phyloP scores from a whole-genome alignment of 139 green algal genomes.

The Spirogloea muscicola region DNA sequence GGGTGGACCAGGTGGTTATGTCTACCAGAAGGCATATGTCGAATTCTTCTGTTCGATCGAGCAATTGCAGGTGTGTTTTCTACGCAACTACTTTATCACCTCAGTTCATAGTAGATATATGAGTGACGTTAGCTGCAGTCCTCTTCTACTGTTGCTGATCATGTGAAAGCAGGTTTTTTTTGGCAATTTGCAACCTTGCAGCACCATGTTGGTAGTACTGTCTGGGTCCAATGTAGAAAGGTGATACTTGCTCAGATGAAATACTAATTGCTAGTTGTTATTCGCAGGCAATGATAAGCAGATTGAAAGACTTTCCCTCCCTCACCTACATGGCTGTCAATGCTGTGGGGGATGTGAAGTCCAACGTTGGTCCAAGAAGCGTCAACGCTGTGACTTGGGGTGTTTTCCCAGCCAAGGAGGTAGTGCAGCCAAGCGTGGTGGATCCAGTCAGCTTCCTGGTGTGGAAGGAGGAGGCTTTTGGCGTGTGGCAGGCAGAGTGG shows the following conservation, averaged over 20 bases:
- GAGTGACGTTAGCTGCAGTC: too few relatives aligned
- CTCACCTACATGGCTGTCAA: slow-evolving; percentile 74
- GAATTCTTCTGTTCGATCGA: slow-evolving; percentile 76
- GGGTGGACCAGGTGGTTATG: slow-evolving; percentile 65
- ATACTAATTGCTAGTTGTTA: too few relatives aligned
- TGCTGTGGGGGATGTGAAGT: slow-evolving; percentile 53
- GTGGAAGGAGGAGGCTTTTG: slow-evolving; percentile 85
- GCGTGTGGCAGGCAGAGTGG: slow-evolving; percentile 72
- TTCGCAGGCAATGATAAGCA: slow-evolving; percentile 58
- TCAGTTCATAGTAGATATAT: too few relatives aligned
- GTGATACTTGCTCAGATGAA: too few relatives aligned
- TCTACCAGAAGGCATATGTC: slow-evolving; percentile 85
- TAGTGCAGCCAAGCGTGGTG: slow-evolving; percentile 78
- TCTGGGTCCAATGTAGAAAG: too few relatives aligned
- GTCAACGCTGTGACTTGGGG: slow-evolving; percentile 76
- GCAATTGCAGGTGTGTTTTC: too few relatives aligned
- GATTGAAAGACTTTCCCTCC: slow-evolving; percentile 44
- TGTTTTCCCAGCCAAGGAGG: slow-evolving; percentile 77
- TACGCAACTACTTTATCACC: too few relatives aligned
- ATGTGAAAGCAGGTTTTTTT: too few relatives aligned
- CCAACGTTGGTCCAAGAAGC: slow-evolving; percentile 50
- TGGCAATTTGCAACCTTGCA: too few relatives aligned
- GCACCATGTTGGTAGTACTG: too few relatives aligned
- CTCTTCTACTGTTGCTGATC: too few relatives aligned
- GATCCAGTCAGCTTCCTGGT: slow-evolving; percentile 66